phyloP scores from a whole-genome alignment of 164 flowering plant species.

The Echeveria elegans region DNA sequence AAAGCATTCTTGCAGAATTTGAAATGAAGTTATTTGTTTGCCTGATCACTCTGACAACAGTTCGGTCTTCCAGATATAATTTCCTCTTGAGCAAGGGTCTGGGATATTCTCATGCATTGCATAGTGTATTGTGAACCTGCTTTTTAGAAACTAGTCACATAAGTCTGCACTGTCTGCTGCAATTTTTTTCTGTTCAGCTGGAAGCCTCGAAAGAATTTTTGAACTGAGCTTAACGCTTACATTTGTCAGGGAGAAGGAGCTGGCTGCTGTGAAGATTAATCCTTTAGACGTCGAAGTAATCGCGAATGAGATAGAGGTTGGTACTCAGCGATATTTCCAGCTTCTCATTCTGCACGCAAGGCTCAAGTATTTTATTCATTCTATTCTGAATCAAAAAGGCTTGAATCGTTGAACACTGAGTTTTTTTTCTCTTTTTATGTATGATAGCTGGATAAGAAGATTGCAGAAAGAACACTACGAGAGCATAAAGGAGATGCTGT shows the following conservation, averaged over 20 bases:
- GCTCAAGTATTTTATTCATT: not conserved
- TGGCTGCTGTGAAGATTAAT: constrained; percentile 91
- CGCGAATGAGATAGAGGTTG: constrained; percentile 87
- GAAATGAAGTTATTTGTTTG: no score
- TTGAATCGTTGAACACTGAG: no score
- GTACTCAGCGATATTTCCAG: constrained; percentile 3
- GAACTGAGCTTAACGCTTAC: not conserved
- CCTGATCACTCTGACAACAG: no score
- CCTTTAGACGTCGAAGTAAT: constrained; percentile 82
- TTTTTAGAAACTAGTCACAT: no score
- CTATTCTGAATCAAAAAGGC: no score
- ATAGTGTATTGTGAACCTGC: no score
- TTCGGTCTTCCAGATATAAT: not conserved
- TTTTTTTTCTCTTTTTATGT: not conserved
- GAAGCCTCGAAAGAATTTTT: not conserved
- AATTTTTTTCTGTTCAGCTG: no score
- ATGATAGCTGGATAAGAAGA: constrained; percentile 81
- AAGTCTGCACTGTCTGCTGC: not conserved
- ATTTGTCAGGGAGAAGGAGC: constrained; percentile 67
- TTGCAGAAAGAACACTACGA: constrained; percentile 84
- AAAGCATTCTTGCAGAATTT: no score
- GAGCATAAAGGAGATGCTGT: constrained; percentile 99
- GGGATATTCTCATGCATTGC: no score
- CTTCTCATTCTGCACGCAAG: not conserved
- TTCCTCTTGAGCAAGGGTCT: not conserved